Evolutionary conservation across 2,329 filamentous ascomycete genomes (phyloP).

Genomic region (Endothia cerciana): DNA sequence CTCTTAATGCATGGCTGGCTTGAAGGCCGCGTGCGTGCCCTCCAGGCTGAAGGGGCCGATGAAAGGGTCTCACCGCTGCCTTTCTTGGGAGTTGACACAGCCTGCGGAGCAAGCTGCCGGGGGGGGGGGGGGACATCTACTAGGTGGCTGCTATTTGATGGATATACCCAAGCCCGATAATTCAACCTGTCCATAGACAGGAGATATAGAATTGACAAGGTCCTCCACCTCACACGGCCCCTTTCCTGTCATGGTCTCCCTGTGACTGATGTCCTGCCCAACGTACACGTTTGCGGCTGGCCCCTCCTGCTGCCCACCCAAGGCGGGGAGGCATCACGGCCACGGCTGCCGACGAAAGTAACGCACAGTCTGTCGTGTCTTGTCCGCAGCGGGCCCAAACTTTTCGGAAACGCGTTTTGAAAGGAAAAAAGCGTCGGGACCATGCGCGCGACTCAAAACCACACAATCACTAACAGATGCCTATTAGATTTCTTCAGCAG

Average conservation of each 20-base stretch:
- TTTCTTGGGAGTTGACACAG: slow-evolving; percentile 14
- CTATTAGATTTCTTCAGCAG: not conserved
- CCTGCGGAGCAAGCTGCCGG: not conserved
- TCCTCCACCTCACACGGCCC: not conserved
- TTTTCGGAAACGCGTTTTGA: not conserved
- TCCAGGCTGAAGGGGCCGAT: not conserved
- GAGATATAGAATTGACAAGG: slow-evolving; percentile 9
- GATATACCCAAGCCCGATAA: slow-evolving; percentile 18
- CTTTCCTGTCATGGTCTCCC: not conserved
- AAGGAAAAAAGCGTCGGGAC: not conserved
- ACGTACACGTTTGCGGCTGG: not conserved
- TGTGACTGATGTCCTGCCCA: not conserved
- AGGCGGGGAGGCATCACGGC: not conserved
- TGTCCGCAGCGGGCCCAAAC: not conserved
- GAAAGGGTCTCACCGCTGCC: slow-evolving; percentile 2
- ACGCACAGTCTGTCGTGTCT: not conserved
- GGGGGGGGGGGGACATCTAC: not conserved
- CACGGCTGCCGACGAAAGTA: slow-evolving; percentile 4
- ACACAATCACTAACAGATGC: not conserved
- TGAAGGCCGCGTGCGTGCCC: not conserved
- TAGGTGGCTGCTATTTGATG: slow-evolving; percentile 18
- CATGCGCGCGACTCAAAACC: too few species aligned
- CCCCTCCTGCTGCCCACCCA: too few species aligned
- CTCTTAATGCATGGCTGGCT: slow-evolving; percentile 1
- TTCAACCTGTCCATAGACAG: slow-evolving; percentile 13